Conservation (phyloP, 805 yeast genomes). For the Hanseniaspora meyeri region DNA sequence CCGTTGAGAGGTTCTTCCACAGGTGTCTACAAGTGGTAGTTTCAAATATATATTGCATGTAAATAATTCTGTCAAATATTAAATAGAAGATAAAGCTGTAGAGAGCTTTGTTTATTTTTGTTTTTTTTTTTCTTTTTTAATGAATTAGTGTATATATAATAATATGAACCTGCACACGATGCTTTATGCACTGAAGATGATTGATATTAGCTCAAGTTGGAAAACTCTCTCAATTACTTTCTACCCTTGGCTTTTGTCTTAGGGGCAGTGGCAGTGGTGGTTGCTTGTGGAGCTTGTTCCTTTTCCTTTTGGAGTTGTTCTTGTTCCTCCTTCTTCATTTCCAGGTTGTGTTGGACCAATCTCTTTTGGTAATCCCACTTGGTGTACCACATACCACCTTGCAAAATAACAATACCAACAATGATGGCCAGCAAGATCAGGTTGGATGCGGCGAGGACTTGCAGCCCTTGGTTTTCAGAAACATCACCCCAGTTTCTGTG, state of each 20-base stretch:
- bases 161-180: too few relatives aligned
- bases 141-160: background rate
- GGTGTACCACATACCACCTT: constrained; percentile 83
- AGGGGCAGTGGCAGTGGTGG: constrained; percentile 1
- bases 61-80: constrained; percentile 10
- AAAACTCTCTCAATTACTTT: background rate
- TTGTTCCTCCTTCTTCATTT: constrained; percentile 22
- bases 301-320: background rate
- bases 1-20: constrained; percentile 38
- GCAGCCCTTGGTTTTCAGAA: constrained; percentile 69
- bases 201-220: background rate
- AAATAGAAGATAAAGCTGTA: background rate
- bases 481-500: constrained; percentile 90
- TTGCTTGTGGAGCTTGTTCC: background rate
- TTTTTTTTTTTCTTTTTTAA: background rate
- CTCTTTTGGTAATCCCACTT: constrained; percentile 41
- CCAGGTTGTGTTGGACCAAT: constrained; percentile 25
- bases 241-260: constrained; percentile 7
- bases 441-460: constrained; percentile 83
- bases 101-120: too few relatives aligned
- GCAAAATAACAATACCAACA: constrained; percentile 70
- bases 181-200: too few relatives aligned
- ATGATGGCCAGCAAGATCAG: constrained; percentile 59
- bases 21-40: constrained; percentile 48
- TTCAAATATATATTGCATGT: background rate